Conservation (phyloP, 2,329 filamentous ascomycete species). For the Bertia moriformis region DNA sequence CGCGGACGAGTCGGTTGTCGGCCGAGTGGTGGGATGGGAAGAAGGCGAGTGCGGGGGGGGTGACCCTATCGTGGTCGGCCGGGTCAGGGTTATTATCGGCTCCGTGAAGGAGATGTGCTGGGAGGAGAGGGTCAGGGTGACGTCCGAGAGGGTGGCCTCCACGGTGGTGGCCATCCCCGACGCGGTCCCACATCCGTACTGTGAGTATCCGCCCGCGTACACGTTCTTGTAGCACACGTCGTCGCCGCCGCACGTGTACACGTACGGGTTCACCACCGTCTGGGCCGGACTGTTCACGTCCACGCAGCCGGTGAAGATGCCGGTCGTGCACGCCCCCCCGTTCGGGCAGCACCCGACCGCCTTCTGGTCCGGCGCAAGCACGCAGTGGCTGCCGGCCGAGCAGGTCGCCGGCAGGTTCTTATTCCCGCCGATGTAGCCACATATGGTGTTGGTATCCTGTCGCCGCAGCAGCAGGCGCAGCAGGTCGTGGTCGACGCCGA, state of each 20-base stretch:
- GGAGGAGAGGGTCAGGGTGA: slow-evolving; percentile 21
- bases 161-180: slow-evolving; percentile 33
- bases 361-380: slow-evolving; percentile 29
- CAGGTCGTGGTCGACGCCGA: too few relatives aligned
- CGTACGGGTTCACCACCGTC: slow-evolving; percentile 36
- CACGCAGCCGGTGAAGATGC: slow-evolving; percentile 42
- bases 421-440: slow-evolving; percentile 40
- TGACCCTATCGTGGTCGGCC: slow-evolving; percentile 24
- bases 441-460: slow-evolving; percentile 34
- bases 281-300: slow-evolving; percentile 33
- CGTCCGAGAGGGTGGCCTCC: slow-evolving; percentile 26
- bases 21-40: slow-evolving; percentile 4
- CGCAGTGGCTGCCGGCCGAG: slow-evolving; percentile 40
- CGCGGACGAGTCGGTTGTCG: slow-evolving; percentile 4
- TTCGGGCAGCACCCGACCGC: slow-evolving; percentile 43
- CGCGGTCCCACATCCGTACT: slow-evolving; percentile 39
- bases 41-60: slow-evolving; percentile 6
- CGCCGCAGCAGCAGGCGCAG: slow-evolving; percentile 23
- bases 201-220: slow-evolving; percentile 37
- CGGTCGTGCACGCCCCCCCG: slow-evolving; percentile 31
- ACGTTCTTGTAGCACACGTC: slow-evolving; percentile 39
- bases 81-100: slow-evolving; percentile 18
- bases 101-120: slow-evolving; percentile 25
- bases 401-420: slow-evolving; percentile 38
- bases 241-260: slow-evolving; percentile 35